A percentile compares a stretch with the other conserved stretches of the same genome.
Evolutionary conservation across 1,139 yeast species (phyloP).

Genomic region (Debaryomyces sp.): DNA sequence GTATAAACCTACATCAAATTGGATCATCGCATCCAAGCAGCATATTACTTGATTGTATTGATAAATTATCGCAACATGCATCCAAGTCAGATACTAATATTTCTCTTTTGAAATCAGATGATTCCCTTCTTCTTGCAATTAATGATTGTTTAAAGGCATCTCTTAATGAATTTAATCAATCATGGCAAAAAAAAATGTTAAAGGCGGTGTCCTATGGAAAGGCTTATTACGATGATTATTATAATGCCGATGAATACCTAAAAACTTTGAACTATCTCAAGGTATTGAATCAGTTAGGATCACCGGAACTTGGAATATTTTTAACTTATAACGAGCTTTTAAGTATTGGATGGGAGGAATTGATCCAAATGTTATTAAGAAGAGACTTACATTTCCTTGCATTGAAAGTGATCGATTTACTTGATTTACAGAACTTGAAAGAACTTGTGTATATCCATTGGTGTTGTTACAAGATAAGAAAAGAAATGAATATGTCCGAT

Average conservation of each 20-base stretch:
- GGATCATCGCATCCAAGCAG: slow-evolving; percentile 88
- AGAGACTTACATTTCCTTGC: slow-evolving; percentile 68
- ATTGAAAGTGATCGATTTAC: slow-evolving; percentile 57
- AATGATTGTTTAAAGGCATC: slow-evolving; percentile 76
- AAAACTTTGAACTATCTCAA: slow-evolving; percentile 60
- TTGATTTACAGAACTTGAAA: slow-evolving; percentile 48
- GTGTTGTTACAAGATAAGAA: slow-evolving; percentile 75
- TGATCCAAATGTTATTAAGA: slow-evolving; percentile 60
- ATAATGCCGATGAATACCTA: slow-evolving; percentile 64
- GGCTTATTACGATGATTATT: slow-evolving; percentile 52
- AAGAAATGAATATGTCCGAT: slow-evolving; percentile 59
- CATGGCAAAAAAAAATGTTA: slow-evolving; percentile 78
- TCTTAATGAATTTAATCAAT: slow-evolving; percentile 70
- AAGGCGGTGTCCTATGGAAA: slow-evolving; percentile 90
- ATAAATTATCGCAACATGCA: slow-evolving; percentile 66
- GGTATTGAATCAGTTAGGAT: slow-evolving; percentile 69
- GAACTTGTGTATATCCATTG: slow-evolving; percentile 71
- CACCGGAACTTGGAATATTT: slow-evolving; percentile 66
- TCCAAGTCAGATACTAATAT: slow-evolving; percentile 84
- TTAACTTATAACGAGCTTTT: slow-evolving; percentile 60
- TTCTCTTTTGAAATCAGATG: slow-evolving; percentile 56
- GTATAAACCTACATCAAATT: slow-evolving; percentile 68
- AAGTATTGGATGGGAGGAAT: slow-evolving; percentile 51
- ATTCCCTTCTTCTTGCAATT: slow-evolving; percentile 62
- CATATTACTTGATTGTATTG: slow-evolving; percentile 79